Base-by-base conservation (phyloP, 208 protist genomes). In the Trypanosoma vivax region DNA sequence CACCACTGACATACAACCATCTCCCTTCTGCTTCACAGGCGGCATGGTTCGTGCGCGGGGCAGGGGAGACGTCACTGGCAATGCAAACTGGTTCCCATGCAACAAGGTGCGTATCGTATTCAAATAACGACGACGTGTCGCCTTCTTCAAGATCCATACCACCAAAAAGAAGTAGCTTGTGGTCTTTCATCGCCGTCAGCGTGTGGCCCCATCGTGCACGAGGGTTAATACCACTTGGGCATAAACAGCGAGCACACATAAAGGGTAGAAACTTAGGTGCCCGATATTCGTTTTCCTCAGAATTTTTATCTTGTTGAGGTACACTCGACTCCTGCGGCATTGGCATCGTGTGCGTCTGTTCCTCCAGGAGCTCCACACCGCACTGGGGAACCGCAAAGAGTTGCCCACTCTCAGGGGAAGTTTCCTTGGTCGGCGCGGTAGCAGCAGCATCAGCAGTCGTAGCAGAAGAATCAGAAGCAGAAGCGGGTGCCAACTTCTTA, bases 261-360 rank as follows among this genome's bases (percentile, higher is more conserved):
- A 92, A 59, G 2, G 79, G 79, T 29, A 92, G 50, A 57, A 92
- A 88, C 66, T 88, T 92, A 14, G 71, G 69, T 55, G 83, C 72
- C n/a, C 67, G 45, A n/a, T 66, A 60, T 46, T n/a, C 39, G 2
- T 51, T 19, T 27, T 40, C 29, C n/a, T 24, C 51, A 16, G 9
- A 10, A 13, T 13, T 25, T 4, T 25, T 5, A 13, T 45, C 28
- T 7, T 29, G 16, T 4, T 13, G 2, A 38, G 13, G 3, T 11
- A 34, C 45, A 29, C n/a, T 21, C 19, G 3, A 13, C 41, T 24
- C 21, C 28, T 10, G 14, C 42, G 31, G 13, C 3, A 31, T 14
- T 27, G 13, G 7, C 27, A 19, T 30, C 37, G 19, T 7, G 25
- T 47, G 7, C 13, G n/a, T n/a, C n/a, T n/a, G n/a, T n/a, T n/a